phyloP scores from a whole-genome alignment of 495 filamentous ascomycete genomes.

The Rhizodiscina lignyota region DNA sequence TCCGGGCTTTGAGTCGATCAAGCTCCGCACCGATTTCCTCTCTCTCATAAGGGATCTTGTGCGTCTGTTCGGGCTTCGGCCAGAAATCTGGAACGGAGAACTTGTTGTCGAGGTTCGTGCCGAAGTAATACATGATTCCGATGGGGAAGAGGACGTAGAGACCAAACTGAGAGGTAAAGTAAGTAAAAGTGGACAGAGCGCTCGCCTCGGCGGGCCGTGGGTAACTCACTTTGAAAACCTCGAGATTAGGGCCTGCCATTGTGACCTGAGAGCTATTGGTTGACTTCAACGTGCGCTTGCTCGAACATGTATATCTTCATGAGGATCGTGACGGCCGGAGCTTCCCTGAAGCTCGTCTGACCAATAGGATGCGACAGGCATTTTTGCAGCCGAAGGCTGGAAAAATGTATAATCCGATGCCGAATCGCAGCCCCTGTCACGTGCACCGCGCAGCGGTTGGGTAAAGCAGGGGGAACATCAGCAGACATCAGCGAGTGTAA shows the following conservation, averaged over 20 bases:
- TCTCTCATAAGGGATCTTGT: conserved; percentile 74
- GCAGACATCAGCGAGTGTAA: too few species aligned
- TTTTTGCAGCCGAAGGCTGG: too few species aligned
- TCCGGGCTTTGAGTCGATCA: conserved; percentile 45
- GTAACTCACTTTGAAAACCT: conserved; percentile 73
- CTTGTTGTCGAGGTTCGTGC: conserved; percentile 86
- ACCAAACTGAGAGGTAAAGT: conserved; percentile 71
- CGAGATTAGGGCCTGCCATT: conserved; percentile 82
- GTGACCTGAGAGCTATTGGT: too few species aligned
- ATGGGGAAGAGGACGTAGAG: conserved; percentile 98
- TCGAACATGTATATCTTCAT: too few species aligned
- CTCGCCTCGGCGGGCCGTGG: conserved; percentile 4
- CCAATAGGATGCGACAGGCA: too few species aligned
- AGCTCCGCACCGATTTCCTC: conserved; percentile 76
- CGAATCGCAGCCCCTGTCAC: too few species aligned
- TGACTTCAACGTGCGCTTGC: too few species aligned
- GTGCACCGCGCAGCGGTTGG: too few species aligned
- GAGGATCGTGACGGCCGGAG: too few species aligned
- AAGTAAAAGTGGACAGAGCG: background rate
- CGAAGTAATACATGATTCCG: conserved; percentile 99
- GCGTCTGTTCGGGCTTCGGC: conserved; percentile 70
- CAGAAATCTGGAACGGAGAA: conserved; percentile 87
- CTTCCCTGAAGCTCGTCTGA: too few species aligned
- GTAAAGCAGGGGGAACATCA: too few species aligned
- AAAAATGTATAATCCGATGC: too few species aligned